Conservation (phyloP, 768 basidiomycete genomes). For the Rhodotorula kratochvilovae region DNA sequence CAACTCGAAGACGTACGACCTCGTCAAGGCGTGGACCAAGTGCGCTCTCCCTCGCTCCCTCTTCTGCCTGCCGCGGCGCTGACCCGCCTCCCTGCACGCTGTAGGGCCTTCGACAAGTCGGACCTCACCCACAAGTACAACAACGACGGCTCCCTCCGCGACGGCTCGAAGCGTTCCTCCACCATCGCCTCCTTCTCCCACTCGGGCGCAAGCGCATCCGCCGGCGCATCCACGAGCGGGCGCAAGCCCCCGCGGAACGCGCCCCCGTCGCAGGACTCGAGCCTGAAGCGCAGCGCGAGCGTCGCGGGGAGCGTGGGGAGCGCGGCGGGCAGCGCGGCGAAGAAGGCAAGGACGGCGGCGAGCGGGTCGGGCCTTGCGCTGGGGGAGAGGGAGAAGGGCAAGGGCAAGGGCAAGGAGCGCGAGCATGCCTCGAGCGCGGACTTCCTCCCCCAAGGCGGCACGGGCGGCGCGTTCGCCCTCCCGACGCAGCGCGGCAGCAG, state of each 20-base stretch:
- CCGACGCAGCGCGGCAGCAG: background rate
- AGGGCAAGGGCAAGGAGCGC: background rate
- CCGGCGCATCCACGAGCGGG: no score
- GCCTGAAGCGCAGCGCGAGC: background rate
- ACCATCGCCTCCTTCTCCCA: background rate
- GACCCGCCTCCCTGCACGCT: background rate
- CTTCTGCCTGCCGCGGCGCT: background rate
- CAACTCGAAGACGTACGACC: slow-evolving; percentile 8
- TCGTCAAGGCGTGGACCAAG: slow-evolving; percentile 2
- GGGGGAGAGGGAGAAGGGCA: background rate
- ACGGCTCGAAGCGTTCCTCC: background rate
- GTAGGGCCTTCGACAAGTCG: background rate
- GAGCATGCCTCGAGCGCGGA: background rate
- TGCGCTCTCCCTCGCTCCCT: background rate
- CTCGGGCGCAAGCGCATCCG: no score
- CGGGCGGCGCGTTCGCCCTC: background rate
- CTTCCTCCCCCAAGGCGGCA: no score
- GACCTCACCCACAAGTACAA: background rate
- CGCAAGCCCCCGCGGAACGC: background rate
- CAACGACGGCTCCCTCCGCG: background rate
- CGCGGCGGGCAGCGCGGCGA: background rate
- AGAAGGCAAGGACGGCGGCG: background rate
- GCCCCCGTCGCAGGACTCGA: background rate
- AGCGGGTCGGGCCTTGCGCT: background rate
- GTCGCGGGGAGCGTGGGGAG: background rate